Percentiles rank a stretch among this genome's conserved stretches.
phyloP scores from a whole-genome alignment of 2,329 filamentous ascomycete species.

The Ophiocordyceps camponoti-rufipedis region DNA sequence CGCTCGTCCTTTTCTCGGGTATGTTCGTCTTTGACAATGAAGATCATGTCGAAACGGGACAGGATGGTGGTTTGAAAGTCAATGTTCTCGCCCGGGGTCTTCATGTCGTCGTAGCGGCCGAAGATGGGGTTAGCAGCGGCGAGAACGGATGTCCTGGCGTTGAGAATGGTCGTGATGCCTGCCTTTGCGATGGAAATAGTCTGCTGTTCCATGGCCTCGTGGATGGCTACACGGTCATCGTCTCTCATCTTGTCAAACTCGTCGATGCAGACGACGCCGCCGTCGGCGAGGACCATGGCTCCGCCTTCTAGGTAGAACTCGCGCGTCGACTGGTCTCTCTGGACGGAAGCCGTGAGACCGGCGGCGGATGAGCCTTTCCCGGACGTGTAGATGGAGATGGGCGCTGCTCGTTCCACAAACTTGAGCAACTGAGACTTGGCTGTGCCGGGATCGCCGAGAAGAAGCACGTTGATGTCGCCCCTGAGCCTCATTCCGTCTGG shows the following conservation, averaged over 20 bases:
- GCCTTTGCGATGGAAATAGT: conserved; percentile 98
- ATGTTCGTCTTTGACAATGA: conserved; percentile 94
- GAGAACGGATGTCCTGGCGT: conserved; percentile 84
- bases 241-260: conserved; percentile 99
- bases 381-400: conserved; percentile 96
- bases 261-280: conserved; percentile 94
- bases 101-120: conserved; percentile 94
- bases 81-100: conserved; percentile 94
- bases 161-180: conserved; percentile 94
- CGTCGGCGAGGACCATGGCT: conserved; percentile 95
- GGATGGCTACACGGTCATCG: conserved; percentile 91
- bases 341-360: conserved; percentile 91
- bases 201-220: conserved; percentile 99
- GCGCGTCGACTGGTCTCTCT: conserved; percentile 75
- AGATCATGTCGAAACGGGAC: conserved; percentile 99
- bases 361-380: conserved; percentile 96
- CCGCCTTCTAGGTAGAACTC: conserved; percentile 98
- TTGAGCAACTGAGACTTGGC: conserved; percentile 95
- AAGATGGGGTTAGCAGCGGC: conserved; percentile 96
- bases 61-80: conserved; percentile 98
- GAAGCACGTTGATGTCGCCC: conserved; percentile 93
- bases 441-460: conserved; percentile 93
- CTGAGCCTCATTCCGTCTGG: conserved; percentile 95
- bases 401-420: conserved; percentile 90
- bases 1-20: conserved; percentile 75